Percentiles rank a stretch among this genome's conserved stretches.
phyloP scores from a whole-genome alignment of 1,139 yeast species.

The Pichia sp. region DNA sequence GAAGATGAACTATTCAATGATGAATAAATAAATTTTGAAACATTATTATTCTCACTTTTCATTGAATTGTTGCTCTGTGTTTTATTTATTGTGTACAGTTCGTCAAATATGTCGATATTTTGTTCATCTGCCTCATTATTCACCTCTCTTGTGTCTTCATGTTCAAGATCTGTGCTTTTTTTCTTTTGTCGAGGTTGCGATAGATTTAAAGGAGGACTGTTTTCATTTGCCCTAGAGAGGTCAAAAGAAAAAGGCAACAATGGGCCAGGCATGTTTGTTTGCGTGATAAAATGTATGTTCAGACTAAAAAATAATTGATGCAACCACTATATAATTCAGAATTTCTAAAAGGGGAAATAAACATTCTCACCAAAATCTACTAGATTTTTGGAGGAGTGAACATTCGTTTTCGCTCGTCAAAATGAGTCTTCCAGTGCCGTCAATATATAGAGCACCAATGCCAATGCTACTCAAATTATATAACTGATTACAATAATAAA shows the following conservation, averaged over 20 bases:
- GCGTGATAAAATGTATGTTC: conserved; percentile 1
- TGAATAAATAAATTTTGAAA: conserved; percentile 6
- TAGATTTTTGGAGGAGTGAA: too few relatives aligned
- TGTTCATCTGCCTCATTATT: too few relatives aligned
- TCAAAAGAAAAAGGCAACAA: conserved; percentile 27
- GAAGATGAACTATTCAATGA: conserved; percentile 14
- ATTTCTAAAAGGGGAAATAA: too few relatives aligned
- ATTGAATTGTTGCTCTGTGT: background rate
- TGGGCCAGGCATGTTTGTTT: conserved; percentile 18
- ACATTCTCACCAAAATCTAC: too few relatives aligned
- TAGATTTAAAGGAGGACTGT: conserved; percentile 6
- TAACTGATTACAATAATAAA: too few relatives aligned
- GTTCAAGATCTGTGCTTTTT: background rate
- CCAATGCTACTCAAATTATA: too few relatives aligned
- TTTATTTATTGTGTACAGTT: background rate
- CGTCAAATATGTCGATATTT: background rate
- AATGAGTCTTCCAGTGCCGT: too few relatives aligned
- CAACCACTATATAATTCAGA: background rate
- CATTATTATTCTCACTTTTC: background rate
- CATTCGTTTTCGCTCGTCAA: too few relatives aligned
- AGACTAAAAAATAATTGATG: background rate
- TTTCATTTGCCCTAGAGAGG: conserved; percentile 20
- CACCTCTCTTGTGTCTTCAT: background rate
- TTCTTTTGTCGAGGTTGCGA: conserved; percentile 1
- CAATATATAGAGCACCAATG: too few relatives aligned